A percentile compares a stretch with the other conserved stretches of the same genome.
Evolutionary conservation across 2,329 filamentous ascomycete species (phyloP).

Genomic region (Ceratocystiopsis minuta): DNA sequence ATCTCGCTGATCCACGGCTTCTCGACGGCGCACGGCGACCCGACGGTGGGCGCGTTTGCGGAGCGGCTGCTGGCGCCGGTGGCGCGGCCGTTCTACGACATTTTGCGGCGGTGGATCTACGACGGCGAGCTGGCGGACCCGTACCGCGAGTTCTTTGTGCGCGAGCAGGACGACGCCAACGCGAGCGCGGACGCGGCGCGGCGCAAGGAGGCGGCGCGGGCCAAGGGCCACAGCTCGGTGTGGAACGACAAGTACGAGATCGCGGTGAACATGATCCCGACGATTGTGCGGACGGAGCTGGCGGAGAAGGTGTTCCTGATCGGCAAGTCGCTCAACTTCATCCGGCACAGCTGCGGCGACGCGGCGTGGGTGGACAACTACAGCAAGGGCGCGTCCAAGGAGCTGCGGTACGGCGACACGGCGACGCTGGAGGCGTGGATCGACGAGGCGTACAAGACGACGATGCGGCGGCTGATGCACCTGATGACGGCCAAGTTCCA

Average conservation of each 20-base stretch:
- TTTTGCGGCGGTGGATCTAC: constrained; percentile 93
- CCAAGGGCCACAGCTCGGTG: constrained; percentile 61
- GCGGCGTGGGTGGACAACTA: constrained; percentile 91
- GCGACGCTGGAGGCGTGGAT: constrained; percentile 83
- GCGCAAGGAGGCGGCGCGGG: constrained; percentile 23
- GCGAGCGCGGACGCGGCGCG: constrained; percentile 19
- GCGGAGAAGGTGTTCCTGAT: constrained; percentile 94
- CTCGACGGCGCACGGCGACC: constrained; percentile 84
- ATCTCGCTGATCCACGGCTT: constrained; percentile 89
- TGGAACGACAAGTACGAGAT: constrained; percentile 97
- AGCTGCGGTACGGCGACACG: constrained; percentile 83
- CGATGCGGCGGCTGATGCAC: constrained; percentile 85
- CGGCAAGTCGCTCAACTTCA: constrained; percentile 95
- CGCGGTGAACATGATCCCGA: constrained; percentile 70
- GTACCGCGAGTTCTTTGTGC: constrained; percentile 87
- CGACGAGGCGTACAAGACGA: constrained; percentile 92
- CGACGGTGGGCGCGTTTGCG: constrained; percentile 82
- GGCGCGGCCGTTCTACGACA: constrained; percentile 89
- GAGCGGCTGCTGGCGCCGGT: constrained; percentile 75
- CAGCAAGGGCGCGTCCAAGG: constrained; percentile 80
- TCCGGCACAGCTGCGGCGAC: constrained; percentile 86
- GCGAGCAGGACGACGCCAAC: constrained; percentile 47
- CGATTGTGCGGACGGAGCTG: constrained; percentile 84
- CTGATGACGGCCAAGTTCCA: constrained; percentile 94
- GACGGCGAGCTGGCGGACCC: constrained; percentile 96